Percentiles rank a stretch among this genome's conserved stretches.
phyloP scores from a whole-genome alignment of 805 yeast species.

The Cyberlindnera bimundalis region DNA sequence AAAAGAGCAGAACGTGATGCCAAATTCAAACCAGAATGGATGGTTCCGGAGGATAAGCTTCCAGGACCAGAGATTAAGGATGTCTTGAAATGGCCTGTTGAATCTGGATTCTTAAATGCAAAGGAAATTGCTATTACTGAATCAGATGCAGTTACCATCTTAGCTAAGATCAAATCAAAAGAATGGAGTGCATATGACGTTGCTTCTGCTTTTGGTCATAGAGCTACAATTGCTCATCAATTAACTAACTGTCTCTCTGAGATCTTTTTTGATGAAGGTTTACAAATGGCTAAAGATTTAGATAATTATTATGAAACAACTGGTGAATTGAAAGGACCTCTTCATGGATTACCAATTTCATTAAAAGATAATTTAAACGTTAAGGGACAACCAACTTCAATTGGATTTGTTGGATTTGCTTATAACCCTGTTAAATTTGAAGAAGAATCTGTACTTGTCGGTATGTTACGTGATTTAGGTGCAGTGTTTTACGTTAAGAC shows the following conservation, averaged over 20 bases:
- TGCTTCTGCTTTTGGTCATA: conserved; percentile 51
- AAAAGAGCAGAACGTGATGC: conserved; percentile 40
- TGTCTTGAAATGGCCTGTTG: conserved; percentile 35
- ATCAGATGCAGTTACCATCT: conserved; percentile 15
- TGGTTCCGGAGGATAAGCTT: conserved; percentile 15
- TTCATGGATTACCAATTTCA: conserved; percentile 67
- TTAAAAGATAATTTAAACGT: conserved; percentile 44
- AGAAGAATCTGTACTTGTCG: conserved; percentile 38
- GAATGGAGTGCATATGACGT: conserved; percentile 43
- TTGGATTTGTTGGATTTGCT: conserved; percentile 47
- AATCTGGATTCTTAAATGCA: conserved; percentile 33
- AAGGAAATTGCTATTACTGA: conserved; percentile 35
- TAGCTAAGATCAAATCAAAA: conserved; percentile 30
- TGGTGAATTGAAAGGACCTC: conserved; percentile 56
- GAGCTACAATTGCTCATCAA: conserved; percentile 59
- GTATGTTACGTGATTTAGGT: conserved; percentile 41
- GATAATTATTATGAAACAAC: conserved; percentile 46
- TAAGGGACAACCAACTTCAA: conserved; percentile 44
- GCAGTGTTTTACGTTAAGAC: conserved; percentile 56
- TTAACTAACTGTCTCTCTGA: conserved; percentile 36
- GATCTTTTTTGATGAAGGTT: conserved; percentile 52
- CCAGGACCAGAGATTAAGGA: conserved; percentile 33
- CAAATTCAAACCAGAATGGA: conserved; percentile 31
- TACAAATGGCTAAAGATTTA: conserved; percentile 48
- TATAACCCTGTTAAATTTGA: conserved; percentile 32